Evolutionary conservation across 1,284 basidiomycete genomes (phyloP).

Genomic region (Ganoderma leucocontextum): DNA sequence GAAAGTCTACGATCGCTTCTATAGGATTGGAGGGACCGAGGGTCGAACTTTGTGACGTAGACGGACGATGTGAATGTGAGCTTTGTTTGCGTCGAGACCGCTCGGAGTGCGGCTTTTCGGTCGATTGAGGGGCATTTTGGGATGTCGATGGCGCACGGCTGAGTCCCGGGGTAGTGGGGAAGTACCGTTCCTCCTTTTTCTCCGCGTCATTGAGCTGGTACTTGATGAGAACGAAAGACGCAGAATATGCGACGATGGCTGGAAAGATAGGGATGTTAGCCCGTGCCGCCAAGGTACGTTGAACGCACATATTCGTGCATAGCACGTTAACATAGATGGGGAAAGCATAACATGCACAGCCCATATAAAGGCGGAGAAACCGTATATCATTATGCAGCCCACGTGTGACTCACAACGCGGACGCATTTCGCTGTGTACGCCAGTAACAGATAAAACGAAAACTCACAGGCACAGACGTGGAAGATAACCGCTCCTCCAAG

Average conservation of each 20-base stretch:
- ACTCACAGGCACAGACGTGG: constrained; percentile 46
- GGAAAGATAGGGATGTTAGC: neutral
- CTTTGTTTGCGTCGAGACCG: constrained; percentile 7
- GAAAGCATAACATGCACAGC: neutral
- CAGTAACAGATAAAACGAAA: neutral
- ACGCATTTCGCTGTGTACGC: neutral
- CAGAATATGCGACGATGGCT: constrained; percentile 46
- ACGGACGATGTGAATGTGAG: constrained; percentile 15
- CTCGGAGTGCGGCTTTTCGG: constrained; percentile 7
- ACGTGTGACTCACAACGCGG: neutral
- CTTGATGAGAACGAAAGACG: constrained; percentile 46
- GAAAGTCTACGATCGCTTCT: constrained; percentile 23
- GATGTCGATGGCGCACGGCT: constrained; percentile 6
- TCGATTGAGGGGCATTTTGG: neutral
- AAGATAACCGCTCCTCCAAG: constrained; percentile 48
- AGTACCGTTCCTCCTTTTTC: constrained; percentile 29
- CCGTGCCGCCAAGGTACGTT: neutral
- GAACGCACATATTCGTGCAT: neutral
- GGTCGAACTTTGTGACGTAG: constrained; percentile 13
- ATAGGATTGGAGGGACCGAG: constrained; percentile 18
- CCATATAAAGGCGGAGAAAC: neutral
- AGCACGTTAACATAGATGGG: neutral
- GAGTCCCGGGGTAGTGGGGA: neutral
- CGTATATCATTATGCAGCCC: neutral
- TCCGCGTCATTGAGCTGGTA: constrained; percentile 42